phyloP scores from a whole-genome alignment of 1,139 yeast species.

The Geotrichum citri-aurantii region DNA sequence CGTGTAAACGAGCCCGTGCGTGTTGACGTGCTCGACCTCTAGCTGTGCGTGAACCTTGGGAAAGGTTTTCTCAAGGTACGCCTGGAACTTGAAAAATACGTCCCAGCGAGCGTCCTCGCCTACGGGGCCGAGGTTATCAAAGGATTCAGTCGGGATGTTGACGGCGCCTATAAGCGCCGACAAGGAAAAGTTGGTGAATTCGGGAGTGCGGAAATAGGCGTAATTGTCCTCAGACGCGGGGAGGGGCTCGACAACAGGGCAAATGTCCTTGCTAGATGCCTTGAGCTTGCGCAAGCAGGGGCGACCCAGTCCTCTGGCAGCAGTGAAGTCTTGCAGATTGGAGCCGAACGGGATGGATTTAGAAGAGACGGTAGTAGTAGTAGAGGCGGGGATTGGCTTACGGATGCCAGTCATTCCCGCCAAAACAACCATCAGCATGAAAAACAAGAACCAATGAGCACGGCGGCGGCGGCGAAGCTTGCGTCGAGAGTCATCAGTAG shows the following conservation, averaged over 20 bases:
- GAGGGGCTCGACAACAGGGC: neutral
- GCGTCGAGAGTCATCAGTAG: neutral
- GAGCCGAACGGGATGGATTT: neutral
- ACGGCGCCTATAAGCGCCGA: constrained; percentile 42
- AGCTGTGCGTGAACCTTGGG: constrained; percentile 51
- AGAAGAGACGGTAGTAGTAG: neutral
- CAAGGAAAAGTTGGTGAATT: constrained; percentile 9
- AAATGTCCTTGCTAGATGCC: neutral
- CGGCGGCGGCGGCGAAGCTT: neutral
- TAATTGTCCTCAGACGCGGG: neutral
- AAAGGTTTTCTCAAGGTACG: constrained; percentile 50
- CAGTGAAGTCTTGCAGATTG: neutral
- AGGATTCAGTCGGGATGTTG: constrained; percentile 55
- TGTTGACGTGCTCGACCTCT: constrained; percentile 53
- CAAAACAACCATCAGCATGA: too few species aligned
- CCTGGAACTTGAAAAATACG: constrained; percentile 47
- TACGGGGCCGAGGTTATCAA: constrained; percentile 46
- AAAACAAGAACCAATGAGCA: too few species aligned
- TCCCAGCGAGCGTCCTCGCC: constrained; percentile 37
- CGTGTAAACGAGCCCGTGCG: constrained; percentile 58
- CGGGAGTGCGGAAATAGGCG: constrained; percentile 2
- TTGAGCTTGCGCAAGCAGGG: neutral
- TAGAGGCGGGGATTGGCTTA: neutral
- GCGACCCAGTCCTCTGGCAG: neutral
- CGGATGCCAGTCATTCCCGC: too few species aligned